Base-by-base conservation (phyloP, 345 rosid species). In the Adansonia digitata region DNA sequence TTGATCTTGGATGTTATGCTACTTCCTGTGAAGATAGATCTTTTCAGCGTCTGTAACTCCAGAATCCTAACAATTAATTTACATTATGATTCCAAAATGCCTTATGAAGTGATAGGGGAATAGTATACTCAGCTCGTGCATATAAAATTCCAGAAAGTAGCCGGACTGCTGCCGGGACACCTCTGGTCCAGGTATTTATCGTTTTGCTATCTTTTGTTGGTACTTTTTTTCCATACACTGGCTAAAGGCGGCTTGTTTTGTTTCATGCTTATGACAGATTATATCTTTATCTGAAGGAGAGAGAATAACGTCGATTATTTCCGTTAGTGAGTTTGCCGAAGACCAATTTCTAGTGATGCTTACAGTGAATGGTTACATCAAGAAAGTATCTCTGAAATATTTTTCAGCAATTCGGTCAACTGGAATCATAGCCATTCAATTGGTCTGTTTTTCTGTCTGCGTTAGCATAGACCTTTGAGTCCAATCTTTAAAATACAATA, bases 301-400 rank as follows among this genome's bases (percentile, higher is more conserved):
- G 89, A 92, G 93, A 84, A 86, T 94, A 85, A 94, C 98, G n/a
- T 94, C 98, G 40, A 86, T 94, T 43, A 86, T 94, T 84, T 93
- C 98, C 48, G 95, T 94, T 68, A 90, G 88, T 79, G 96, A 90
- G 80, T 92, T 94, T 82, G 66, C 84, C 31, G 94, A 74, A 79
- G 97, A 94, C 70, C 96, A 84, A 76, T 91, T 86, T 82, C 89
- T 94, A 39, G 86, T 91, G 46, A 94, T 94, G 98, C 98, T 94
- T 76, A 92, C 98, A 0, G 88, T 85, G 77, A 90, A 89, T 79
- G 98, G 98, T 81, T 94, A 91, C 93, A 92, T 94, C 86, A 94
- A 94, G 87, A 92, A 91, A 89, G 98, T 89, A n/a, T 74, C 98
- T 18, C 80, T 94, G 81, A 92, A 86, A 76, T 65, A 79, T 60